Evolutionary conservation across 495 filamentous ascomycete genomes (phyloP), one percentile per base, ranked within the genome.

Genomic region (Oidiodendron maius): DNA sequence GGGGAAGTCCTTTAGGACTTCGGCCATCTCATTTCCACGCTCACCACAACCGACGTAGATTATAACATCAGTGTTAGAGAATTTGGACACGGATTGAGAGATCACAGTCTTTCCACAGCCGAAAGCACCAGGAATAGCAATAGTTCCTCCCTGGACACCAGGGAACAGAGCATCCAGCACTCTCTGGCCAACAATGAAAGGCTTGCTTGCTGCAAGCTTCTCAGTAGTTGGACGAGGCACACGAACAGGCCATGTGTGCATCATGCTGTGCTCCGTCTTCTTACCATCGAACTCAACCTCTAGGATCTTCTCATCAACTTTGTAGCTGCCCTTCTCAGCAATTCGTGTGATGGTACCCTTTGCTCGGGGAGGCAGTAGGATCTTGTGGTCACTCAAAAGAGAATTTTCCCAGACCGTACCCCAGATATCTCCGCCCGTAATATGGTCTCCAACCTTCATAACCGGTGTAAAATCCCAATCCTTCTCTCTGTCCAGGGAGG

Each of bases 71-170:
- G 86, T 91, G 80, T 99, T 99, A 49, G 93, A 99, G 75, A 96
- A 99, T 67, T 99, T 99, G 64, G 93, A 97, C 50, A 99, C 84
- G 50, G 84, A 89, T 72, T 99, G 94, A 56, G 84, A 89, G 70
- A 99, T 99, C 66, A 99, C 93, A 52, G 93, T 99, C 81, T 99
- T 99, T 57, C 93, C 93, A 64, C 94, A 99, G 55, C 93, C 94
- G 66, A 99, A 99, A 65, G 93, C 93, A 61, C 93, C 94, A 11
- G 93, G 93, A 61, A 99, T 99, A 61, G 90, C 94, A 44, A 97
- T 90, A 28, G 93, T 99, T 54, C 93, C 93, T 61, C 93, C 93
- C 67, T 95, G 89, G 1, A 97, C 93, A 71, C 84, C 89, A 37
- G 93, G 94, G 74, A 95, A 99, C n/a, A 99, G 80, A 61, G 93